Conservation (phyloP, 352 stramenopile genomes). For the Globisporangium camurandrum region DNA sequence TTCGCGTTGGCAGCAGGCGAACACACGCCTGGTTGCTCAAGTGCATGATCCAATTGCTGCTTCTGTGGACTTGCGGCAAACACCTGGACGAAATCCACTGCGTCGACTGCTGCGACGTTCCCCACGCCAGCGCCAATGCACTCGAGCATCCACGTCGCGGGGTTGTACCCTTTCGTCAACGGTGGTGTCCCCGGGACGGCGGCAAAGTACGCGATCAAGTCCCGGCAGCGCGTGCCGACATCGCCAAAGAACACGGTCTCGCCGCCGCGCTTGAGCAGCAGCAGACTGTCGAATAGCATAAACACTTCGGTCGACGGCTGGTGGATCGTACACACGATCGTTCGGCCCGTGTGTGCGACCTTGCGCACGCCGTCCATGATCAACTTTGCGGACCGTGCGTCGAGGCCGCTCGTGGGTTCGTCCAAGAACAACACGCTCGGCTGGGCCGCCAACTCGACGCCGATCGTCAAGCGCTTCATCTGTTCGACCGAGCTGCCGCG, state of each 20-base stretch:
- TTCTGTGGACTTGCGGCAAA: too few relatives aligned
- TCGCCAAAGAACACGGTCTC: slow-evolving; percentile 52
- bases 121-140: slow-evolving; percentile 49
- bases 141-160: slow-evolving; percentile 46
- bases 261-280: slow-evolving; percentile 61
- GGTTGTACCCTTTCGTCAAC: too few relatives aligned
- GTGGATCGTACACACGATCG: slow-evolving; percentile 6
- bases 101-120: too few relatives aligned
- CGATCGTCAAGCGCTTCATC: slow-evolving; percentile 30
- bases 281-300: too few relatives aligned
- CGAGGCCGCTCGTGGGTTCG: slow-evolving; percentile 65
- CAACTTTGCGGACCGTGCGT: slow-evolving; percentile 65
- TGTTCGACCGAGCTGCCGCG: slow-evolving; percentile 18
- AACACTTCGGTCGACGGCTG: background rate
- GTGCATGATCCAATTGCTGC: too few relatives aligned
- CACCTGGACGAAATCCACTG: too few relatives aligned
- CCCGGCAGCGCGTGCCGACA: slow-evolving; percentile 40
- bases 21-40: too few relatives aligned
- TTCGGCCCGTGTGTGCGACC: slow-evolving; percentile 33
- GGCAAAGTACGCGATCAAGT: slow-evolving; percentile 55
- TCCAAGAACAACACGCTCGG: slow-evolving; percentile 67
- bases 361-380: slow-evolving; percentile 76
- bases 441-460: slow-evolving; percentile 57
- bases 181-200: too few relatives aligned
- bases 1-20: too few relatives aligned